A percentile compares a stretch with the other conserved stretches of the same genome.
Conservation (phyloP, 495 filamentous ascomycete genomes). For the Darksidea phi region DNA sequence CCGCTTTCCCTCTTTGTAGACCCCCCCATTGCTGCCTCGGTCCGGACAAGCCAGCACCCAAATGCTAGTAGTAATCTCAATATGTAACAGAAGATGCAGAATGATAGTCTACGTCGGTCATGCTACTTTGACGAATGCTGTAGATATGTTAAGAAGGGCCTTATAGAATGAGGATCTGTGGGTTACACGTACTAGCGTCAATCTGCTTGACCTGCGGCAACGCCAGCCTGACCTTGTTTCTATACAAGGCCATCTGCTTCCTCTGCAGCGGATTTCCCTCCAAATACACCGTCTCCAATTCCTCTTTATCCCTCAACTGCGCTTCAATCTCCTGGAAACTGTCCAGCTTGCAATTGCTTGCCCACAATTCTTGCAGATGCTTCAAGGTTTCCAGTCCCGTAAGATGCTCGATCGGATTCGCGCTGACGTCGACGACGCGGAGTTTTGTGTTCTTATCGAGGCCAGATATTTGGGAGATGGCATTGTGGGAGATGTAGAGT, state of each 20-base stretch:
- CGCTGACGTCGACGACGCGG: constrained; percentile 82
- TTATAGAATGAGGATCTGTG: neutral
- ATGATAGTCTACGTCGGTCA: neutral
- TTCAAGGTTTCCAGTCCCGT: constrained; percentile 65
- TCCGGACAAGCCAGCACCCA: too few relatives aligned
- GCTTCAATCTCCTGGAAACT: constrained; percentile 82
- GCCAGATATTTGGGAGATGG: constrained; percentile 72
- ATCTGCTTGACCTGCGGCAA: constrained; percentile 88
- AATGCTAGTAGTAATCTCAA: too few relatives aligned
- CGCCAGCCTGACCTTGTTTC: constrained; percentile 87
- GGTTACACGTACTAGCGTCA: constrained; percentile 80
- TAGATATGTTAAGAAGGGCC: neutral
- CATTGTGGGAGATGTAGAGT: constrained; percentile 97
- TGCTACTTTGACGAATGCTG: constrained; percentile 17
- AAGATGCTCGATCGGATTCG: constrained; percentile 78
- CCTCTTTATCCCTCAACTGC: constrained; percentile 72
- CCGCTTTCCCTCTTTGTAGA: too few relatives aligned
- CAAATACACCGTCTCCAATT: constrained; percentile 90
- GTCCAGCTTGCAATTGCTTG: constrained; percentile 77
- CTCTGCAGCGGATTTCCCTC: constrained; percentile 91
- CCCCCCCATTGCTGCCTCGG: too few relatives aligned
- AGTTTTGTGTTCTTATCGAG: constrained; percentile 68
- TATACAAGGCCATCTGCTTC: constrained; percentile 70
- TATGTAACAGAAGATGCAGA: too few relatives aligned
- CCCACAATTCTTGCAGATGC: constrained; percentile 89